Base-by-base conservation (phyloP, 164 flowering plant species). In the Vitis amurensis region DNA sequence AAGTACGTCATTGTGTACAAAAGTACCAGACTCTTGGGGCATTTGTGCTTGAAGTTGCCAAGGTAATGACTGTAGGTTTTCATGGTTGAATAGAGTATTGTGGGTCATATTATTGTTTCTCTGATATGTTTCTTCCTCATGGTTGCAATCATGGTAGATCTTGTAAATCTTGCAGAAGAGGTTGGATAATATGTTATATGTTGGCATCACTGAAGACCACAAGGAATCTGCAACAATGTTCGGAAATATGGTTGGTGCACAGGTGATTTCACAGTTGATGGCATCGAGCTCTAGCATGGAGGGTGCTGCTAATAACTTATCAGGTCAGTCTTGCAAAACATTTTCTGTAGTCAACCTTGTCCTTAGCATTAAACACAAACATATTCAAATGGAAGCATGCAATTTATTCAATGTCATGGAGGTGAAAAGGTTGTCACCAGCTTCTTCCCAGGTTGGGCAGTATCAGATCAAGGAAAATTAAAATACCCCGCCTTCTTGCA, bases 181-280 rank as follows among this genome's bases (percentile, higher is more conserved):
- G 83, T 85, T 96, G 82, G 92, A 92, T 68, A 71, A 86, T 68
- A 93, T 96, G 98, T 68, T 96, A 66, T 96, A 89, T 76, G 92
- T 96, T 82, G 99, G 99, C 61, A 87, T 96, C 52, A 93, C 97
- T 29, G 98, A 92, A 77, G 84, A 92, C 13, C 99, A 96, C 75
- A 89, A 79, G 73, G 95, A 87, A 80, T 96, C 97, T 67, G 98
- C 97, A 29, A 82, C 86, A 23, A 84, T 94, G 87, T 93, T 93
- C 79, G 95, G 85, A 29, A 81, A 91, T 77, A 83, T 93, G 71
- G 98, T 96, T 67, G 99, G 97, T 70, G 77, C 84, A 14, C 99
- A 93, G 77, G 93, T 92, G 69, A 89, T 96, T 63, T 90, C 97
- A 50, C 93, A 87, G 84, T 79, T 82, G 68, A 77, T 73, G 71